Percentiles rank a stretch among this genome's conserved stretches.
Conservation (phyloP, 208 protist genomes). For the Wallacemonas collosoma region DNA sequence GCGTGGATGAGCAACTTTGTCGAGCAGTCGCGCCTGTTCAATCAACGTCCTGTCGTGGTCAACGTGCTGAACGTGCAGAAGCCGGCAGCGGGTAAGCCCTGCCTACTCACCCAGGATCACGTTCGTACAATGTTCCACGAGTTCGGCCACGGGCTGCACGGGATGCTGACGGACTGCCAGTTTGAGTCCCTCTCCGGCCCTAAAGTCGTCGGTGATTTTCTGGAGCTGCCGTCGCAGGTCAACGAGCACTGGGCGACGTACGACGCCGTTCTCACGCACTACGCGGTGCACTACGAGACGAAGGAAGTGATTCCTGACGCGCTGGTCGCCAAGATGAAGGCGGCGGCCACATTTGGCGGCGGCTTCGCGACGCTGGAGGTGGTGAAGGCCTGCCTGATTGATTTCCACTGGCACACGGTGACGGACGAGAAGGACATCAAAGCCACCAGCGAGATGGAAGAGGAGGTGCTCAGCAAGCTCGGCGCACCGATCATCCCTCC, state of each 20-base stretch:
- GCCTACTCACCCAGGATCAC: slow-evolving; percentile 59
- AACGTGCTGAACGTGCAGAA: slow-evolving; percentile 65
- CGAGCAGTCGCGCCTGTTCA: slow-evolving; percentile 29
- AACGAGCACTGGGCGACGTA: slow-evolving; percentile 80
- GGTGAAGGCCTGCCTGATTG: slow-evolving; percentile 52
- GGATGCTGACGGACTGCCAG: slow-evolving; percentile 57
- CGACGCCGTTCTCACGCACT: slow-evolving; percentile 47
- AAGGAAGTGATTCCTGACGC: slow-evolving; percentile 47
- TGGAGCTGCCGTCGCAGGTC: slow-evolving; percentile 84
- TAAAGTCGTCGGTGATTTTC: slow-evolving; percentile 72
- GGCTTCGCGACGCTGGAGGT: slow-evolving; percentile 60
- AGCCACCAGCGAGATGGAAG: slow-evolving; percentile 40
- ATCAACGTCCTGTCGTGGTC: slow-evolving; percentile 45
- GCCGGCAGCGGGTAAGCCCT: slow-evolving; percentile 45
- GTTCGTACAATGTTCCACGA: slow-evolving; percentile 72
- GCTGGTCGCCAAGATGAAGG: slow-evolving; percentile 56
- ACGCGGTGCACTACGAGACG: slow-evolving; percentile 69
- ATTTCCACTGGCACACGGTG: slow-evolving; percentile 61
- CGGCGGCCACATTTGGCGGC: slow-evolving; percentile 30
- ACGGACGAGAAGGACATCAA: slow-evolving; percentile 32
- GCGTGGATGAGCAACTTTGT: slow-evolving; percentile 65
- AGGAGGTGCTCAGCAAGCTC: slow-evolving; percentile 28
- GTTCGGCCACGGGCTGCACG: slow-evolving; percentile 73
- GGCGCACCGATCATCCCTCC: slow-evolving; percentile 34
- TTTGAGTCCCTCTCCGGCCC: slow-evolving; percentile 56